A percentile compares a stretch with the other conserved stretches of the same genome.
Evolutionary conservation across 2,329 filamentous ascomycete species (phyloP).

Genomic region (Diaporthe sp.): DNA sequence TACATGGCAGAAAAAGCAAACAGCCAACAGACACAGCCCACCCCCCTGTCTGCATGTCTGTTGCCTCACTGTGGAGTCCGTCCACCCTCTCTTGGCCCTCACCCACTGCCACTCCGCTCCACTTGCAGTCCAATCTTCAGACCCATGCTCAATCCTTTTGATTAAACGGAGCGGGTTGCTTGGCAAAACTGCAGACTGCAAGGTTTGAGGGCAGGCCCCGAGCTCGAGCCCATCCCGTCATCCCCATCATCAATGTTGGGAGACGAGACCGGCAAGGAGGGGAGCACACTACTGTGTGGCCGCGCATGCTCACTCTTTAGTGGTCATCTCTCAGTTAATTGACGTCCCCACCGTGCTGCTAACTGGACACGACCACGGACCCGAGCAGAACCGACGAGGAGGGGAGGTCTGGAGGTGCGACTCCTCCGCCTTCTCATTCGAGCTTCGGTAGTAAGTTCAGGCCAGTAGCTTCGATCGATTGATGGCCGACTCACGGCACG

Average conservation of each 20-base stretch:
- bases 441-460: background rate
- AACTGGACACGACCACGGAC: background rate
- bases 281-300: background rate
- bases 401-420: too few species aligned
- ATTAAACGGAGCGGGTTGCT: conserved; percentile 29
- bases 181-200: conserved; percentile 3
- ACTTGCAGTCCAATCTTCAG: conserved; percentile 22
- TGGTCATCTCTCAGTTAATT: background rate
- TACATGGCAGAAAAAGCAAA: conserved; percentile 32
- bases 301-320: conserved; percentile 5
- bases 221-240: conserved; percentile 10
- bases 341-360: background rate
- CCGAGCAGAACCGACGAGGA: background rate
- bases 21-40: conserved; percentile 22
- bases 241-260: background rate
- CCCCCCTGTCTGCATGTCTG: conserved; percentile 28
- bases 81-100: conserved; percentile 25
- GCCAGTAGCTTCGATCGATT: background rate
- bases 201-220: conserved; percentile 8
- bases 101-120: conserved; percentile 17
- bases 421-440: background rate
- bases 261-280: background rate
- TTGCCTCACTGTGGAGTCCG: conserved; percentile 19
- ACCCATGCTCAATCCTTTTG: conserved; percentile 32
- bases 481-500: background rate